phyloP scores from a whole-genome alignment of 495 filamentous ascomycete genomes.

The Trichoderma parareesei region DNA sequence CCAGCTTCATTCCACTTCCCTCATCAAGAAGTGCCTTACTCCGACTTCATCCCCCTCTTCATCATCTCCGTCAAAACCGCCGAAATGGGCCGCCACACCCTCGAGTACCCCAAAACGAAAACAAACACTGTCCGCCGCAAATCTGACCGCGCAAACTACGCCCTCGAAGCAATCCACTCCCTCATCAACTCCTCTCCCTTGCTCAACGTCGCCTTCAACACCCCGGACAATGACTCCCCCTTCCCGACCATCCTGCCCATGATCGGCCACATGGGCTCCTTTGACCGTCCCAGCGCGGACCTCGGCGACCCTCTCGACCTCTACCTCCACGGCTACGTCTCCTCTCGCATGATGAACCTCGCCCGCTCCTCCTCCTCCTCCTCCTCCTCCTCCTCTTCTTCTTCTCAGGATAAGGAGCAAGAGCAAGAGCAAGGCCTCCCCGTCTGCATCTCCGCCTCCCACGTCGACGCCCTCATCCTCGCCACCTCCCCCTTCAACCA shows the following conservation, averaged over 20 bases:
- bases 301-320: conserved; percentile 62
- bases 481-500: conserved; percentile 71
- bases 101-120: conserved; percentile 59
- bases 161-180: conserved; percentile 64
- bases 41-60: too few species aligned
- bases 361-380: conserved; percentile 35
- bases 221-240: conserved; percentile 41
- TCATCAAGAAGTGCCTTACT: too few species aligned
- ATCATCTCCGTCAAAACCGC: neutral
- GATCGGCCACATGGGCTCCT: conserved; percentile 79
- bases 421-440: conserved; percentile 40
- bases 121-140: conserved; percentile 68
- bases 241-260: conserved; percentile 79
- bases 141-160: conserved; percentile 61
- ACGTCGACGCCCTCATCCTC: conserved; percentile 66
- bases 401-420: neutral
- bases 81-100: conserved; percentile 39
- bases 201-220: conserved; percentile 76
- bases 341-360: conserved; percentile 67
- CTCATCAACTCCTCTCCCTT: conserved; percentile 73
- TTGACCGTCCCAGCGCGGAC: conserved; percentile 51
- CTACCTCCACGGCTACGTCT: conserved; percentile 86
- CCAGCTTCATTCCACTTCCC: too few species aligned
- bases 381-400: too few species aligned
- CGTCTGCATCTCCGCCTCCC: conserved; percentile 57